Evolutionary conservation across 2,329 filamentous ascomycete species (phyloP).

Genomic region (Myriosclerotinia scirpicola): DNA sequence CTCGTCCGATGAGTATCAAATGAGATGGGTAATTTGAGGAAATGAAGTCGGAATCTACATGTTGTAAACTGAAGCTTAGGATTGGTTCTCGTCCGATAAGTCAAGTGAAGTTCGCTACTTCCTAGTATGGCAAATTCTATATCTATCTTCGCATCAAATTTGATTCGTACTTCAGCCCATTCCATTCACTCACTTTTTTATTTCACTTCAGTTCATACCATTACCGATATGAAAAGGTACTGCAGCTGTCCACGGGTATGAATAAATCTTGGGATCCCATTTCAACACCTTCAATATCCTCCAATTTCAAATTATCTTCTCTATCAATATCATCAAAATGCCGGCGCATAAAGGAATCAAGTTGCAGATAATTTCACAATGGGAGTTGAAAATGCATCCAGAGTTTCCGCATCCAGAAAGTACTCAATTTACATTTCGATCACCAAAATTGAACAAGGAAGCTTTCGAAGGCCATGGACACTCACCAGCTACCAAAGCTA

Average conservation of each 20-base stretch:
- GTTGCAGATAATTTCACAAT: slow-evolving; percentile 35
- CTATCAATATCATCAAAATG: slow-evolving; percentile 30
- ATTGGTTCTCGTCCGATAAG: background rate
- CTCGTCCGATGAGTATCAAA: background rate
- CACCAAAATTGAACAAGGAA: slow-evolving; percentile 19
- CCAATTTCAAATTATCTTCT: background rate
- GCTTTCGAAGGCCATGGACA: slow-evolving; percentile 2
- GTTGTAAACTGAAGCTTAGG: background rate
- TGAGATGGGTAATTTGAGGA: background rate
- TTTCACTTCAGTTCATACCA: background rate
- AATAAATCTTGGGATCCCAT: background rate
- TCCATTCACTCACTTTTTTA: background rate
- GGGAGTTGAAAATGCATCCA: slow-evolving; percentile 44
- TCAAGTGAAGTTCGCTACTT: slow-evolving; percentile 12
- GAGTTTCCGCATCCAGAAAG: slow-evolving; percentile 58
- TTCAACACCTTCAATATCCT: slow-evolving; percentile 3
- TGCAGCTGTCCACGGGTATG: background rate
- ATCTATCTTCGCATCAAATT: background rate
- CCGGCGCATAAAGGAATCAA: slow-evolving; percentile 36
- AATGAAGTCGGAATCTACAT: background rate
- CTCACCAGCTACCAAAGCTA: slow-evolving; percentile 26
- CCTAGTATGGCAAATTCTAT: background rate
- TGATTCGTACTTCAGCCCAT: background rate
- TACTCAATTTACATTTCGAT: slow-evolving; percentile 45
- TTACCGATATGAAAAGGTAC: background rate